phyloP scores from a whole-genome alignment of 257 asterid genomes.

The Primulina huaijiensis region DNA sequence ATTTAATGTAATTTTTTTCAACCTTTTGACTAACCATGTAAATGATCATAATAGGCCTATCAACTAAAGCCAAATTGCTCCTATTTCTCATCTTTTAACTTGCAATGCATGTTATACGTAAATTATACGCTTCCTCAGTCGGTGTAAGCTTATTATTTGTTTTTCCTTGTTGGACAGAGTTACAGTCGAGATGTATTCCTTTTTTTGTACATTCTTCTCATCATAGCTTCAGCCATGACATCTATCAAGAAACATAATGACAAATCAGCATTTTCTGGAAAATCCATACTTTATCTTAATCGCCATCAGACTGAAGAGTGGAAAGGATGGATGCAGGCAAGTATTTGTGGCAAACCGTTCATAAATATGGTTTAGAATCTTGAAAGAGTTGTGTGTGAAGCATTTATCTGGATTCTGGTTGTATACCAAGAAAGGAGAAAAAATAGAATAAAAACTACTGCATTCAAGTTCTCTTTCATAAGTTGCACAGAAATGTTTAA shows the following conservation, averaged over 20 bases:
- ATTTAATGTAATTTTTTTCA: background rate
- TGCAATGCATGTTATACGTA: background rate
- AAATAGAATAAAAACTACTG: background rate
- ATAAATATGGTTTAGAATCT: background rate
- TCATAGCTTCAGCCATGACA: constrained; percentile 81
- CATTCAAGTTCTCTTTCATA: no score
- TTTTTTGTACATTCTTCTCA: constrained; percentile 72
- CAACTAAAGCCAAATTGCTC: background rate
- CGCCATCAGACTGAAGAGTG: constrained; percentile 98
- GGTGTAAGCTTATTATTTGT: background rate
- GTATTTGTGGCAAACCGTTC: constrained; percentile 24
- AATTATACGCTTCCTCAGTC: background rate
- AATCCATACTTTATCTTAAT: constrained; percentile 77
- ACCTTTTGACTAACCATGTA: background rate
- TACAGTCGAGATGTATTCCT: constrained; percentile 89
- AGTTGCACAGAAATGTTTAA: background rate
- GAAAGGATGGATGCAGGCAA: constrained; percentile 99
- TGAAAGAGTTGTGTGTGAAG: background rate
- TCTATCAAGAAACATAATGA: constrained; percentile 85
- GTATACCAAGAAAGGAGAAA: background rate
- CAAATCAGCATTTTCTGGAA: constrained; percentile 85
- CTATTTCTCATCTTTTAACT: background rate
- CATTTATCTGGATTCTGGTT: background rate
- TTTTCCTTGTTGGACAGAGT: constrained; percentile 56
- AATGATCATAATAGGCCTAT: background rate